Evolutionary conservation across 1,139 yeast genomes (phyloP).

Genomic region (Blastobotrys apis): DNA sequence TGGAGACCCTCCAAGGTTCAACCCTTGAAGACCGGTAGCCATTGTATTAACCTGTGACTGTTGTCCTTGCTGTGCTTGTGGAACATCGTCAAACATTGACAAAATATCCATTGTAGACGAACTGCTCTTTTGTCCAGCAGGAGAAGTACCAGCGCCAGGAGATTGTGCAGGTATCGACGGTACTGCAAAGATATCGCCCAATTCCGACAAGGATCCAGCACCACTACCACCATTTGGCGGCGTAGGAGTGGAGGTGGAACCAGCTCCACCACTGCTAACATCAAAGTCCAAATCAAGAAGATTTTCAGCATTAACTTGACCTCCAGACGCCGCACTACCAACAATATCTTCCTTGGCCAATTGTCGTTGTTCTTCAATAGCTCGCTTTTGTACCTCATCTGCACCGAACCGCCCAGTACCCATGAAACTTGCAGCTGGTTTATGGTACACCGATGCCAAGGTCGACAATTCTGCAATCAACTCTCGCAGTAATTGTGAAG

Average conservation of each 20-base stretch:
- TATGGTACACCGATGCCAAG: slow-evolving; percentile 83
- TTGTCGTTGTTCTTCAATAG: slow-evolving; percentile 71
- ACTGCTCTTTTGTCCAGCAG: slow-evolving; percentile 19
- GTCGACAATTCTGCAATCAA: slow-evolving; percentile 76
- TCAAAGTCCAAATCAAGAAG: slow-evolving; percentile 78
- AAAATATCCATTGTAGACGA: slow-evolving; percentile 32
- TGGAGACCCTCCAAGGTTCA: slow-evolving; percentile 14
- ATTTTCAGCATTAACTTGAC: slow-evolving; percentile 60
- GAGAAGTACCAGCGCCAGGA: no score
- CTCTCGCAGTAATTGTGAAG: slow-evolving; percentile 62
- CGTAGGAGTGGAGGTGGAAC: slow-evolving; percentile 27
- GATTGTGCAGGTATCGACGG: slow-evolving; percentile 31
- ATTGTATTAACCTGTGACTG: background rate
- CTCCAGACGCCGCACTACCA: slow-evolving; percentile 41
- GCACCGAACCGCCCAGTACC: slow-evolving; percentile 45
- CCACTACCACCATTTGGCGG: slow-evolving; percentile 24
- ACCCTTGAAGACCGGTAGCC: slow-evolving; percentile 15
- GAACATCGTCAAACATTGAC: slow-evolving; percentile 29
- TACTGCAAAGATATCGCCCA: slow-evolving; percentile 33
- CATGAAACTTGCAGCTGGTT: slow-evolving; percentile 69
- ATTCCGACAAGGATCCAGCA: slow-evolving; percentile 30
- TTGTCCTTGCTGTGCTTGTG: slow-evolving; percentile 1
- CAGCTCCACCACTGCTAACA: slow-evolving; percentile 29
- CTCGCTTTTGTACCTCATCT: slow-evolving; percentile 46
- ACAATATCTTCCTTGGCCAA: slow-evolving; percentile 76